phyloP scores from a whole-genome alignment of 2,329 filamentous ascomycete species.

The Camptophora hylomeconis region DNA sequence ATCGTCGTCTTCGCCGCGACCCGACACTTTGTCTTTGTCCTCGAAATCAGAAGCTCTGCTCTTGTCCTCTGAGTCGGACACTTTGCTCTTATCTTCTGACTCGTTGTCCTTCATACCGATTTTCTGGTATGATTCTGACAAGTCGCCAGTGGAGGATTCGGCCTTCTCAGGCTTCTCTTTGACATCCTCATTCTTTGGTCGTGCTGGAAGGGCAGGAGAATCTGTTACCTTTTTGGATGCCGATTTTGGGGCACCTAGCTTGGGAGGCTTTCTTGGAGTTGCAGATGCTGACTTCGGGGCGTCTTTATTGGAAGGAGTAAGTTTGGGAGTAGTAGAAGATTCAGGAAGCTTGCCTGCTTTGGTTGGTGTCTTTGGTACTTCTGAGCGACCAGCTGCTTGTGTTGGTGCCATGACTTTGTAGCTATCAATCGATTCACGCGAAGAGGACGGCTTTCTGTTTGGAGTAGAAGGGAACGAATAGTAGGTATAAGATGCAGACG shows the following conservation, averaged over 20 bases:
- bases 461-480: slow-evolving; percentile 13
- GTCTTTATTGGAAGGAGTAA: slow-evolving; percentile 13
- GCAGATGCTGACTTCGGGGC: slow-evolving; percentile 5
- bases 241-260: slow-evolving; percentile 15
- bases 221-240: slow-evolving; percentile 14
- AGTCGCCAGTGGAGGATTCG: slow-evolving; percentile 23
- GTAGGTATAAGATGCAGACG: slow-evolving; percentile 18
- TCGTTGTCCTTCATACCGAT: slow-evolving; percentile 17
- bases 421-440: slow-evolving; percentile 12
- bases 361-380: slow-evolving; percentile 18
- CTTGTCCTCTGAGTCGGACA: no score
- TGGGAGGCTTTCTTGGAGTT: slow-evolving; percentile 15
- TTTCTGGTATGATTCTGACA: slow-evolving; percentile 8
- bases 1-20: slow-evolving; percentile 15
- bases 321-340: slow-evolving; percentile 18
- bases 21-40: slow-evolving; percentile 9
- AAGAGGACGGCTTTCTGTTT: slow-evolving; percentile 6
- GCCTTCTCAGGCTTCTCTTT: slow-evolving; percentile 9
- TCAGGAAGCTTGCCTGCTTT: slow-evolving; percentile 18
- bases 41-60: no score
- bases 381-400: slow-evolving; percentile 14
- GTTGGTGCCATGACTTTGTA: slow-evolving; percentile 16
- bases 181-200: slow-evolving; percentile 9
- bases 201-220: slow-evolving; percentile 7
- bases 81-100: slow-evolving; percentile 10